Conservation (phyloP, 495 filamentous ascomycete genomes). For the Xylaria grammica region DNA sequence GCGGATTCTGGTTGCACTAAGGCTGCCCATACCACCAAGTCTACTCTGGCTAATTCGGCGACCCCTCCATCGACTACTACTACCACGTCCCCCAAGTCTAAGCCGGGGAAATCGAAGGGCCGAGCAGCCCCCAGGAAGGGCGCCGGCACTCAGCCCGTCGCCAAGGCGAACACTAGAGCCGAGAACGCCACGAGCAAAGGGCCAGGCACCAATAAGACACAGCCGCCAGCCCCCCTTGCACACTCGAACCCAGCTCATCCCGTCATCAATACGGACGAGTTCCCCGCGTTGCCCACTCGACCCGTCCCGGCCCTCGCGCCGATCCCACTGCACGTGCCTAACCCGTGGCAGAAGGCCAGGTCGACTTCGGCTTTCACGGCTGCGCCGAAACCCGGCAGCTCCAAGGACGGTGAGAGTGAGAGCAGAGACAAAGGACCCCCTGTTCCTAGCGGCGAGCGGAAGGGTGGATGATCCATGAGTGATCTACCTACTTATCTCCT, state of each 20-base stretch:
- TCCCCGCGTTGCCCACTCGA: not conserved
- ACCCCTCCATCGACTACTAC: not conserved
- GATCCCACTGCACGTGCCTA: not conserved
- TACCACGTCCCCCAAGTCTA: not conserved
- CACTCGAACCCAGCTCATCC: not conserved
- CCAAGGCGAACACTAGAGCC: not conserved
- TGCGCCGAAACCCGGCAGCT: no score
- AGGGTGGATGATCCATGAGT: constrained; percentile 11
- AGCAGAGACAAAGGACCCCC: not conserved
- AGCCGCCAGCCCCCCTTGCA: no score
- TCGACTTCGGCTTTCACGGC: no score
- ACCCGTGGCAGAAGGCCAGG: not conserved
- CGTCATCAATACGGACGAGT: not conserved
- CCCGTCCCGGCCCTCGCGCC: not conserved
- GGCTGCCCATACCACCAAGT: not conserved
- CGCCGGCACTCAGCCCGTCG: not conserved
- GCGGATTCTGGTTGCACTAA: not conserved
- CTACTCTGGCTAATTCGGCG: not conserved
- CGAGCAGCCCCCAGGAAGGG: constrained; percentile 6
- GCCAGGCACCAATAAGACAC: not conserved
- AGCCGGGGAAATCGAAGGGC: constrained; percentile 7
- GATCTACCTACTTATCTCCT: no score
- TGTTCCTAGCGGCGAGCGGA: constrained; percentile 9
- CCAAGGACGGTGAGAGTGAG: not conserved
- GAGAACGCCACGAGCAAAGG: not conserved